Base-by-base conservation (phyloP, 257 asterid genomes). In the Rhazya stricta region DNA sequence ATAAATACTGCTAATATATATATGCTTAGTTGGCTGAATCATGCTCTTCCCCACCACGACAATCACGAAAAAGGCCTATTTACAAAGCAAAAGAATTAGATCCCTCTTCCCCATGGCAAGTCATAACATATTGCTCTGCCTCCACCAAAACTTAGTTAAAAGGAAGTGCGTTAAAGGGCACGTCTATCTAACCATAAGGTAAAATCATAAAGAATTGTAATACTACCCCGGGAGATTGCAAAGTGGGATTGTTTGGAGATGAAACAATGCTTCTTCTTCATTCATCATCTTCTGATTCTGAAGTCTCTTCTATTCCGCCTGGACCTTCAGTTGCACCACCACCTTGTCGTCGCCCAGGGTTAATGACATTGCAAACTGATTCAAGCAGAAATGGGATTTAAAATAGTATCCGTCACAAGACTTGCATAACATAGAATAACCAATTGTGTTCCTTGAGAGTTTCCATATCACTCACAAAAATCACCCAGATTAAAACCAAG, bases 241-340 rank as follows among this genome's bases (percentile, higher is more conserved):
- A 36, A 0, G 9, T 4, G 21, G 9, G 13, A 25, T 23, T 37
- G 23, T 15, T 10, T 13, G 41, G 21, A 21, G 34, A 30, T 11
- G 15, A 21, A 19, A 43, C 15, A 48, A 1, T 46, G 10, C 61
- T 16, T 72, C 67, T 8, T 56, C 18, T 3, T 34, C 30, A 29
- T 48, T 84, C 91, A 23, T 83, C 91, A 51, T 79, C 79, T 12
- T 85, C 92, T n/a, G 91, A 84, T 58, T 85, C 94, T 50, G 96
- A 86, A 80, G 85, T 82, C 79, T 84, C 87, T 25, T 84, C 87
- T 27, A n/a, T 69, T 57, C 5, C 39, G 32, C 15, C 39, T 72
- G 82, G 86, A 46, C 86, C 90, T 88, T 79, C 94, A 53, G 86
- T 81, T 63, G 88, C 79, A 65, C 83, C 77, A 68, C 70, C 69